Conservation (phyloP, 2,329 filamentous ascomycete species). For the Cytospora piceicola region DNA sequence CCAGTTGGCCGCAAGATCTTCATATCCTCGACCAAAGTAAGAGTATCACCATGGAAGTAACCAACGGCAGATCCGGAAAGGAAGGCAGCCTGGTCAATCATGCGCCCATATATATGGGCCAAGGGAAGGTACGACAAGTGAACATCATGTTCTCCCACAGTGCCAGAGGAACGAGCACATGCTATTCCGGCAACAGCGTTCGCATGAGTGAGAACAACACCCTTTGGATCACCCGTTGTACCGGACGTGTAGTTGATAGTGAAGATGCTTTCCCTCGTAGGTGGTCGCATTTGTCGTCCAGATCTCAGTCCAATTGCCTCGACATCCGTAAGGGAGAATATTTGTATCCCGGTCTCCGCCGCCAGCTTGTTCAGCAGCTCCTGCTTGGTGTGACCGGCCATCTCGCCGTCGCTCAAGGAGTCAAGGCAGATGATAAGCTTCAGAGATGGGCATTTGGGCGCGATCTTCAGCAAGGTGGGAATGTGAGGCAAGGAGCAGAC, state of each 20-base stretch:
- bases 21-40: slow-evolving; percentile 86
- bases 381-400: slow-evolving; percentile 75
- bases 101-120: slow-evolving; percentile 90
- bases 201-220: slow-evolving; percentile 79
- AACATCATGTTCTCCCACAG: slow-evolving; percentile 59
- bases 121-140: slow-evolving; percentile 88
- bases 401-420: slow-evolving; percentile 78
- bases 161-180: slow-evolving; percentile 59
- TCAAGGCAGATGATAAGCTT: slow-evolving; percentile 91
- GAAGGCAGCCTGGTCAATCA: slow-evolving; percentile 77
- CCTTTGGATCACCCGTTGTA: slow-evolving; percentile 82
- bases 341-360: slow-evolving; percentile 71
- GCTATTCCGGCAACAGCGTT: slow-evolving; percentile 77
- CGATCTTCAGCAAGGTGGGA: slow-evolving; percentile 77
- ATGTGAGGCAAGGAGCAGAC: slow-evolving; percentile 81
- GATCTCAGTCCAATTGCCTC: slow-evolving; percentile 77
- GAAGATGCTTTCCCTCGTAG: slow-evolving; percentile 73
- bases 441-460: slow-evolving; percentile 73
- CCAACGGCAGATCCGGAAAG: slow-evolving; percentile 76
- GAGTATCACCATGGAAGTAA: slow-evolving; percentile 91
- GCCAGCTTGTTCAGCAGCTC: slow-evolving; percentile 78
- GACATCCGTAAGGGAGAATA: slow-evolving; percentile 79
- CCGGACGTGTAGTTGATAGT: slow-evolving; percentile 94
- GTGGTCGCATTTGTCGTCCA: slow-evolving; percentile 71
- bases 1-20: slow-evolving; percentile 82